Percentiles rank a stretch among this genome's conserved stretches.
Evolutionary conservation across 1,284 basidiomycete genomes (phyloP).

Genomic region (Moesziomyces antarcticus): DNA sequence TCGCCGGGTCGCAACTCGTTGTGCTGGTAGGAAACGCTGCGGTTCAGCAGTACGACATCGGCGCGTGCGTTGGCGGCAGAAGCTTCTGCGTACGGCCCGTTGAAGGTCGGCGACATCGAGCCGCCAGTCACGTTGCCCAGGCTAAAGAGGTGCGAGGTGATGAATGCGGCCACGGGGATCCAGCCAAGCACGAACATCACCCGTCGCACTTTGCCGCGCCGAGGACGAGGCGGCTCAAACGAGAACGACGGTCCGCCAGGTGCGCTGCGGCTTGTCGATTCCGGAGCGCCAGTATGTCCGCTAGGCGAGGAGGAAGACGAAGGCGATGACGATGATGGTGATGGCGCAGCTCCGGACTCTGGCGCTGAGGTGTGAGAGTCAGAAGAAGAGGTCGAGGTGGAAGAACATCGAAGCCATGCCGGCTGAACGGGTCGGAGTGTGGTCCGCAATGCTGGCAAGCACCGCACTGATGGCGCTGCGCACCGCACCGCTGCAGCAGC

Average conservation of each 20-base stretch:
- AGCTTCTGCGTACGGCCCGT: constrained; percentile 17
- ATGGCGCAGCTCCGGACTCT: no score
- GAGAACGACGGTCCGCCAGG: no score
- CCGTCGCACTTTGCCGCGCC: constrained; percentile 10
- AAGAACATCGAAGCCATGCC: constrained; percentile 1
- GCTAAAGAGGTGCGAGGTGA: constrained; percentile 70
- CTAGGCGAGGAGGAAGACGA: not conserved
- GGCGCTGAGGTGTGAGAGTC: no score
- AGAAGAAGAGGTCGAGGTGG: constrained; percentile 1
- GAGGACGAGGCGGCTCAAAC: no score
- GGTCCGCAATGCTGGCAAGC: no score
- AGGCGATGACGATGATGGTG: not conserved
- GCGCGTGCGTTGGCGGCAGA: constrained; percentile 69
- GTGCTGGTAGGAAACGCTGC: constrained; percentile 66
- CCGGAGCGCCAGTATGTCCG: no score
- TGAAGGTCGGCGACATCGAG: constrained; percentile 61
- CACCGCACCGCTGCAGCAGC: not conserved
- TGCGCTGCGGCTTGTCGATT: no score
- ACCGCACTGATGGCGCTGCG: no score
- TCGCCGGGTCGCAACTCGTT: constrained; percentile 69
- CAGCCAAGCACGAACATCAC: constrained; percentile 67
- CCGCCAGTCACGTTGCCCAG: constrained; percentile 70
- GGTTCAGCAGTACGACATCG: constrained; percentile 72
- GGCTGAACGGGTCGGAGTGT: not conserved
- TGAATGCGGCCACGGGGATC: constrained; percentile 71